A percentile compares a stretch with the other conserved stretches of the same genome.
These are phyloP conservation scores for Aspergillus nidulans DNA, from an alignment of 495 filamentous ascomycete genomes.

Conservation along the genomic window DNA sequence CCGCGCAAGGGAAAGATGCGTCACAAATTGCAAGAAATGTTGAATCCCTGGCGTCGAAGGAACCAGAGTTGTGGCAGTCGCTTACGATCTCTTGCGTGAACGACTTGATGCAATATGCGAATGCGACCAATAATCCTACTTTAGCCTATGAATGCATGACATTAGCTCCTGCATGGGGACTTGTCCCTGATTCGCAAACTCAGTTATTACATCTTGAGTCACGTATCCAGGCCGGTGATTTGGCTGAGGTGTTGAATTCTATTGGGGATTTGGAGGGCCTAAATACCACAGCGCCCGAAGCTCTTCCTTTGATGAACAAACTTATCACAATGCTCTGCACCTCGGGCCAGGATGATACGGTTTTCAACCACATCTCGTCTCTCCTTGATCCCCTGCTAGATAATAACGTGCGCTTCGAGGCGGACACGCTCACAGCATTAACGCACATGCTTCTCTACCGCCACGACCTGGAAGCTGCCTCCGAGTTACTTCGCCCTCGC, in stretches of 20 bases:
- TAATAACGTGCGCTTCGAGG: slow-evolving; percentile 60
- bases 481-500: slow-evolving; percentile 68
- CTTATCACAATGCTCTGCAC: slow-evolving; percentile 70
- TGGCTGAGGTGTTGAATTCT: slow-evolving; percentile 58
- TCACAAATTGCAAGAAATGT: slow-evolving; percentile 63
- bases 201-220: slow-evolving; percentile 73
- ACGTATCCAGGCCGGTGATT: slow-evolving; percentile 61
- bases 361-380: slow-evolving; percentile 64
- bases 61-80: slow-evolving; percentile 30
- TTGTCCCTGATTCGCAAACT: slow-evolving; percentile 61
- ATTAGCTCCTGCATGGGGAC: slow-evolving; percentile 56
- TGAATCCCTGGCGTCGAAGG: slow-evolving; percentile 46
- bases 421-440: slow-evolving; percentile 67
- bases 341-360: slow-evolving; percentile 41
- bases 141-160: slow-evolving; percentile 67
- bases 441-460: slow-evolving; percentile 64
- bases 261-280: slow-evolving; percentile 57
- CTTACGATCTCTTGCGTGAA: slow-evolving; percentile 74
- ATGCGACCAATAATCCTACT: slow-evolving; percentile 62
- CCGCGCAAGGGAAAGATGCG: slow-evolving; percentile 62
- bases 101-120: slow-evolving; percentile 66
- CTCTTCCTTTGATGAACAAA: slow-evolving; percentile 64
- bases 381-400: slow-evolving; percentile 72
- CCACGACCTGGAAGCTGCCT: slow-evolving; percentile 68
- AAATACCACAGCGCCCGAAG: slow-evolving; percentile 47